phyloP scores from a whole-genome alignment of 1,284 basidiomycete species.

The Pseudozyma tsukubaensis region DNA sequence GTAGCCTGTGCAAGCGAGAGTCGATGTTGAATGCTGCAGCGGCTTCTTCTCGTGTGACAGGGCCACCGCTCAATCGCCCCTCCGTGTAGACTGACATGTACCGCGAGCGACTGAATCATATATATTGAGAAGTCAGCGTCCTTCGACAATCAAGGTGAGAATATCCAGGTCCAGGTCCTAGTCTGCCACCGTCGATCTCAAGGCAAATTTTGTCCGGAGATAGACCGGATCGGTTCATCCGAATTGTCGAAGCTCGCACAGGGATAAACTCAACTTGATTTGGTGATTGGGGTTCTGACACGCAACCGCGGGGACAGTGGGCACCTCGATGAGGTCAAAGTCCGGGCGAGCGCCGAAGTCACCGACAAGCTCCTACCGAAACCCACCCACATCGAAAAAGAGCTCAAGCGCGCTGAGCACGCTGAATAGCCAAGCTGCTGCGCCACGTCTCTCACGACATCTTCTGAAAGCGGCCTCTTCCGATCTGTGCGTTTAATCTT shows the following conservation, averaged over 20 bases:
- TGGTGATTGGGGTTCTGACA: background rate
- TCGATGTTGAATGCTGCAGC: slow-evolving; percentile 6
- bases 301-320: no score
- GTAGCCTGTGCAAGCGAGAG: background rate
- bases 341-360: background rate
- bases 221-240: background rate
- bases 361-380: no score
- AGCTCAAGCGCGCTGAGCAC: no score
- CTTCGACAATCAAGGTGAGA: background rate
- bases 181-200: background rate
- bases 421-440: no score
- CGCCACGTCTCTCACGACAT: no score
- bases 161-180: background rate
- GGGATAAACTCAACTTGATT: background rate
- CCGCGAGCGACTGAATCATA: background rate
- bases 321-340: no score
- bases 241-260: background rate
- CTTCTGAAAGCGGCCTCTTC: no score
- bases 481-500: no score
- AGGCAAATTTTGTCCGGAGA: background rate
- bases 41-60: background rate
- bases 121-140: background rate
- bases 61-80: background rate
- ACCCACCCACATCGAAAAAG: no score
- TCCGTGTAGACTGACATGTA: background rate